These are phyloP conservation scores for Mucor saturninus DNA, from an alignment of 371 early-diverging fungal species.

Conservation along the genomic window DNA sequence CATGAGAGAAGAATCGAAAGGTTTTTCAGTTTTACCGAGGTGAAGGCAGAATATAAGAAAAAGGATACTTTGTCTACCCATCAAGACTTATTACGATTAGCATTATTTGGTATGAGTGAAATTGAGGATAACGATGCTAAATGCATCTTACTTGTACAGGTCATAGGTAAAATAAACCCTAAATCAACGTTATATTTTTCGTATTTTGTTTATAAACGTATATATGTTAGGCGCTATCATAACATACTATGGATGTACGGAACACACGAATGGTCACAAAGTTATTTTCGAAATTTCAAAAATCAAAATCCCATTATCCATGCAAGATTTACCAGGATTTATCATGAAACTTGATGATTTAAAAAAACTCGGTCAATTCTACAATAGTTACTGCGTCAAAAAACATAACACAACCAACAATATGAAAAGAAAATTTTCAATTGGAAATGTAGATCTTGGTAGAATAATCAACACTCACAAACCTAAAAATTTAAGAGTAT, in stretches of 20 bases:
- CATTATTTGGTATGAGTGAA: constrained; percentile 16
- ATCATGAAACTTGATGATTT: constrained; percentile 19
- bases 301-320: constrained; percentile 18
- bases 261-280: constrained; percentile 11
- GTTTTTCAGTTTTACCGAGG: constrained; percentile 14
- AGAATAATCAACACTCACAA: constrained; percentile 21
- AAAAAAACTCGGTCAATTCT: constrained; percentile 12
- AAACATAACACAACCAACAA: constrained; percentile 9
- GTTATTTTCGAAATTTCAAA: constrained; percentile 17
- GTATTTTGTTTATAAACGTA: constrained; percentile 17
- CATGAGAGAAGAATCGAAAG: constrained; percentile 17
- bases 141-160: constrained; percentile 21
- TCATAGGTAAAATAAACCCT: constrained; percentile 23
- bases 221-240: constrained; percentile 12
- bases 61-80: constrained; percentile 9
- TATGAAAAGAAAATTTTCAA: constrained; percentile 13
- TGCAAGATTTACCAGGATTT: constrained; percentile 20
- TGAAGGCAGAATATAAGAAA: constrained; percentile 21
- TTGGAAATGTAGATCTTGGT: constrained; percentile 18
- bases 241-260: constrained; percentile 14
- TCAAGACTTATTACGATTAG: constrained; percentile 15
- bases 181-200: constrained; percentile 3
- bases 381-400: constrained; percentile 6
- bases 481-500: constrained; percentile 17
- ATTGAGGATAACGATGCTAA: constrained; percentile 18